Evolutionary conservation across 148 eudicot species (phyloP), one percentile per base, ranked within the genome.

Genomic region (Camellia granthamiana): DNA sequence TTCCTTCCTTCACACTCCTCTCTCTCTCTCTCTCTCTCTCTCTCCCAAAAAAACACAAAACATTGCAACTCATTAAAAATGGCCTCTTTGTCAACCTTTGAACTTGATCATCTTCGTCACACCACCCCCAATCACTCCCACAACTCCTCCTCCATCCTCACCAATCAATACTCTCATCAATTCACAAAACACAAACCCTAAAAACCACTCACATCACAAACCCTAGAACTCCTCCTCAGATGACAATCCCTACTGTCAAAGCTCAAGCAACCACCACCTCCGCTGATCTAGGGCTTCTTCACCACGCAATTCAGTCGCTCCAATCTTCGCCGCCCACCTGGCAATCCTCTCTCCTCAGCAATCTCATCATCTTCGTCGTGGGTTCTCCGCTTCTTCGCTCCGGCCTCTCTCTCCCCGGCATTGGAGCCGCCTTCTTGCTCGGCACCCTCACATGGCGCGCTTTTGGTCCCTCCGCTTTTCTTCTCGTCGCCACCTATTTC

Each of bases 381-480:
- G 98, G 98, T 49, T 83, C 91, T 67, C 98, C 97, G 18, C 49
- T 95, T 74, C 87, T 95, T 54, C 86, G 90, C 14, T 10, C 94
- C 4, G 98, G 98, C 0, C 83, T 95, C 80, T 92, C 92, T 16
- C 70, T 87, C 3, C 82, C 93, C 6, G 98, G 97, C 65, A 89
- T 95, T 81, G 96, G 7, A 3, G 87, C 96, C 15, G 98, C 98
- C 4, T 93, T 95, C 84, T 88, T 93, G 91, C 89, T 95, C 82
- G 97, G 98, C 2, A 82, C 88, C 49, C 90, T 95, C 44, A 90
- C 96, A 54, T 95, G 98, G 98, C 91, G 97, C 12, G 91, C 91
- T 61, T 93, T 95, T 86, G 90, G 93, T 7, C 83, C 85, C 46
- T 79, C 90, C 77, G 98, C 93, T 55, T 90, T 95, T 78, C 86